Conservation (phyloP, 2,329 filamentous ascomycete species). For the Massarina eburnea region DNA sequence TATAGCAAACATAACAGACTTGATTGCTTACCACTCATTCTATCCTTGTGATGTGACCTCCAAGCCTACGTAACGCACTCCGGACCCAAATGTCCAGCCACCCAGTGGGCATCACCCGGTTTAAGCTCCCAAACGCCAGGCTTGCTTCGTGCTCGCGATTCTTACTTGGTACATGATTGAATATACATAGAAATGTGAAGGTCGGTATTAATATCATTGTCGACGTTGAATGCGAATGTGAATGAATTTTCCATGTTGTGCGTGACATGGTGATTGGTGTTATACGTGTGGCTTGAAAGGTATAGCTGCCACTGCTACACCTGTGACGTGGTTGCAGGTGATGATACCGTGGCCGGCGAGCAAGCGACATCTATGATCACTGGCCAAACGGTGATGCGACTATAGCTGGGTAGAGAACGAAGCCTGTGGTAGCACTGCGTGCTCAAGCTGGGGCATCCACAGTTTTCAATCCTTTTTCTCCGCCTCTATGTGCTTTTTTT, state of each 20-base stretch:
- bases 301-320: too few relatives aligned
- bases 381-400: too few relatives aligned
- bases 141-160: neutral
- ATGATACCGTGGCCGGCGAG: too few relatives aligned
- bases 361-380: too few relatives aligned
- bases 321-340: too few relatives aligned
- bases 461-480: neutral
- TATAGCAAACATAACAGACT: too few relatives aligned
- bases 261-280: neutral
- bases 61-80: neutral
- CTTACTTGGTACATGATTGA: conserved; percentile 1
- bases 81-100: too few relatives aligned
- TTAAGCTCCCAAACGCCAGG: neutral
- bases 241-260: neutral
- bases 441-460: neutral
- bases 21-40: too few relatives aligned
- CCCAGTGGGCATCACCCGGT: neutral
- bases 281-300: too few relatives aligned
- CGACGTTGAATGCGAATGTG: neutral
- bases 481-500: conserved; percentile 1
- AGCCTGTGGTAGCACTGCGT: too few relatives aligned
- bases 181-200: neutral
- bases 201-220: neutral
- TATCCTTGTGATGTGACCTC: too few relatives aligned
- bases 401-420: too few relatives aligned